Conservation (phyloP, 352 stramenopile species). For the Pythium dissimile region DNA sequence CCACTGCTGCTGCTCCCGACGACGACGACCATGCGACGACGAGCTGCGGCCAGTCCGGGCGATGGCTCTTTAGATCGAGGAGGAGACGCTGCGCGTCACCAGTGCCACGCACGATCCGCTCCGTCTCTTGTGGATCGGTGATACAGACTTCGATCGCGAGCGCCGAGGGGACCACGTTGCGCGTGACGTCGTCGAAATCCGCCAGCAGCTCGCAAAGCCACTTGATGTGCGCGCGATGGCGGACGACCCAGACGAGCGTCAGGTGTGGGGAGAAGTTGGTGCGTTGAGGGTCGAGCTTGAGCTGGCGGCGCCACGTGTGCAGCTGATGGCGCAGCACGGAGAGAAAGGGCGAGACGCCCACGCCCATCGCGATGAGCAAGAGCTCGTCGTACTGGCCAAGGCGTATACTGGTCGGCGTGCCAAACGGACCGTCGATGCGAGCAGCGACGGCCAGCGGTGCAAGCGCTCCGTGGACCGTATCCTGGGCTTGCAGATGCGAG, state of each 20-base stretch:
- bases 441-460: not conserved
- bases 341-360: conserved; percentile 44
- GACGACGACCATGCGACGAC: not conserved
- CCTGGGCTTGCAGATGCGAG: not conserved
- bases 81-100: not conserved
- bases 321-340: conserved; percentile 43
- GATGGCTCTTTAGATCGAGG: conserved; percentile 1
- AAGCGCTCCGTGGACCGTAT: not conserved
- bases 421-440: conserved; percentile 34
- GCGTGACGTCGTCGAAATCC: conserved; percentile 28
- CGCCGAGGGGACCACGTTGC: not conserved
- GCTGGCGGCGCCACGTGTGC: conserved; percentile 18
- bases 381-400: conserved; percentile 37
- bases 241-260: conserved; percentile 30
- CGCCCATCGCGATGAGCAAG: conserved; percentile 29
- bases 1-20: too few species aligned
- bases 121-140: conserved; percentile 1
- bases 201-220: conserved; percentile 22
- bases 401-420: conserved; percentile 25
- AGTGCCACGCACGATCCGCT: not conserved
- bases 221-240: conserved; percentile 12
- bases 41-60: conserved; percentile 12
- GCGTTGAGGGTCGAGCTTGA: not conserved
- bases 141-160: conserved; percentile 22
- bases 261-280: not conserved